Evolutionary conservation across 208 protist species (phyloP), one percentile per base, ranked within the genome.

Genomic region (Crithidia mellificae): DNA sequence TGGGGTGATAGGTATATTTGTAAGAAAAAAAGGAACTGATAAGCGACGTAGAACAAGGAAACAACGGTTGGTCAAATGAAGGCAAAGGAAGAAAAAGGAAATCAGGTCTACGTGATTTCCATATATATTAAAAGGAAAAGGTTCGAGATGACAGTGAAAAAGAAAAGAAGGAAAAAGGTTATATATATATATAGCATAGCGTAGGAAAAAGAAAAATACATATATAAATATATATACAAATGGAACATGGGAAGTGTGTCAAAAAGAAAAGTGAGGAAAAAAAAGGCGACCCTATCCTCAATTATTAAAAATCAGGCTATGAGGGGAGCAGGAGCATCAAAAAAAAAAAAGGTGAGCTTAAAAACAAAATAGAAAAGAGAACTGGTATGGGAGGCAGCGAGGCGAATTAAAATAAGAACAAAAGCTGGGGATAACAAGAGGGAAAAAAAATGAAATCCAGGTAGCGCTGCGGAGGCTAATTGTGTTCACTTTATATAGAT

Each of bases 81-180:
- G 9, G 20, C 34, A 56, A 56, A 19, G 19, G 46, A 59, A 30
- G 36, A 63, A 32, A 63, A 50, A 29, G 14, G 2, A 61, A 41
- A 30, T 3, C 44, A 30, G 47, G 5, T 7, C 8, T 46, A 46
- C 41, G n/a, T n/a, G n/a, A n/a, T n/a, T n/a, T n/a, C n/a, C 8
- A n/a, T 12, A 22, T 20, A 17, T 22, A 38, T 7, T 38, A 55
- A 38, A 11, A 38, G 34, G 34, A 38, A 38, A 38, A 38, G 7
- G 11, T 5, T 38, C 11, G 34, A n/a, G n/a, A n/a, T n/a, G n/a
- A n/a, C n/a, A n/a, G n/a, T n/a, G n/a, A n/a, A n/a, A n/a, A n/a
- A n/a, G n/a, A n/a, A n/a, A n/a, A n/a, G n/a, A n/a, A n/a, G n/a
- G n/a, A n/a, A n/a, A n/a, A n/a, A n/a, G n/a, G n/a, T n/a, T n/a